These are phyloP conservation scores for Solanum ahanhuiri DNA, from an alignment of 257 asterid species.

Conservation along the genomic window DNA sequence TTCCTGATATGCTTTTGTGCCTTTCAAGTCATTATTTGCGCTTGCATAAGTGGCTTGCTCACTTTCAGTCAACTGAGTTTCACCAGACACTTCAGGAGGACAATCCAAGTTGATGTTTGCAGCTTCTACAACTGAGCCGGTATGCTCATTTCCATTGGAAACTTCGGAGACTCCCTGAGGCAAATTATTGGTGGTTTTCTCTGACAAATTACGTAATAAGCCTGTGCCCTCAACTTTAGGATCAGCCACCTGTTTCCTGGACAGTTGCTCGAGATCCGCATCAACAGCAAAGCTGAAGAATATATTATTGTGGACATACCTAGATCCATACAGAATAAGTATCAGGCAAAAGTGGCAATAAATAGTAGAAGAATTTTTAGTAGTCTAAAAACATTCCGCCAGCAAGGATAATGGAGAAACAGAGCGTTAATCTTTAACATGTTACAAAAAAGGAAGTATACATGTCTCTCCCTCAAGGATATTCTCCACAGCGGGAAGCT, in stretches of 20 bases:
- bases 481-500: neutral
- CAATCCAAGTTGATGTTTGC: slow-evolving; percentile 22
- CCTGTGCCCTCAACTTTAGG: slow-evolving; percentile 34
- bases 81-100: slow-evolving; percentile 43
- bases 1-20: slow-evolving; percentile 97
- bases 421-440: neutral
- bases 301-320: slow-evolving; percentile 97
- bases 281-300: slow-evolving; percentile 95
- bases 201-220: slow-evolving; percentile 20
- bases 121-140: slow-evolving; percentile 21
- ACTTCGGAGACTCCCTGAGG: slow-evolving; percentile 19
- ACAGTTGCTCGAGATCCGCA: slow-evolving; percentile 62
- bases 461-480: neutral
- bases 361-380: neutral
- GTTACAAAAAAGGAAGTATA: neutral
- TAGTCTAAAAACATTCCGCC: neutral
- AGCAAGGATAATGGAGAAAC: neutral
- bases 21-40: slow-evolving; percentile 93
- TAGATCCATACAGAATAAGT: slow-evolving; percentile 8
- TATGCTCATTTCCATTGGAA: slow-evolving; percentile 23
- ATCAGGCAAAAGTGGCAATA: neutral
- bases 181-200: slow-evolving; percentile 20
- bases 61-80: slow-evolving; percentile 75
- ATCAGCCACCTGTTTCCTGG: slow-evolving; percentile 41
- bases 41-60: slow-evolving; percentile 99